A percentile compares a stretch with the other conserved stretches of the same genome.
Conservation (phyloP, 176 grass and related monocot genomes). For the Hsuehochloa calcarea region DNA sequence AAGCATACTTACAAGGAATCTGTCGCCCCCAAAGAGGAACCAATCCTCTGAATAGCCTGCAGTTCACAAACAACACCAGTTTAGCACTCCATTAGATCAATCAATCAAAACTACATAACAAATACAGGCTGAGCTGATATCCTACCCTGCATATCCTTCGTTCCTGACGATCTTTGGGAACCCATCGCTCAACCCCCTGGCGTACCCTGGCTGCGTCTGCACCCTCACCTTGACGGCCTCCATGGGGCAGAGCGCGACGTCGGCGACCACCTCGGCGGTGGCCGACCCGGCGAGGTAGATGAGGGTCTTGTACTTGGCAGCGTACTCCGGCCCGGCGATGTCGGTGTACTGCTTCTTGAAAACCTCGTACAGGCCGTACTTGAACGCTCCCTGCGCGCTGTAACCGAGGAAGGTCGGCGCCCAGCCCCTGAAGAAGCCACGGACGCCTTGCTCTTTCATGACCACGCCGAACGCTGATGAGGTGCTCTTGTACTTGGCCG, state of each 20-base stretch:
- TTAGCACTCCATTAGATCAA: neutral
- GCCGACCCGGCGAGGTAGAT: slow-evolving; percentile 84
- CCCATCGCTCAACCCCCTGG: slow-evolving; percentile 60
- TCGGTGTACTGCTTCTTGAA: slow-evolving; percentile 87
- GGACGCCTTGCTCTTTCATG: slow-evolving; percentile 63
- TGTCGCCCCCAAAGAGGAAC: slow-evolving; percentile 91
- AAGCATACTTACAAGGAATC: slow-evolving; percentile 62
- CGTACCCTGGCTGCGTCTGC: slow-evolving; percentile 76
- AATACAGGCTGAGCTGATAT: neutral
- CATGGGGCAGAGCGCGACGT: slow-evolving; percentile 82
- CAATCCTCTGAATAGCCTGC: slow-evolving; percentile 70
- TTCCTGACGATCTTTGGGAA: slow-evolving; percentile 71
- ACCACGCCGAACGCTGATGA: slow-evolving; percentile 73
- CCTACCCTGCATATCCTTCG: slow-evolving; percentile 61
- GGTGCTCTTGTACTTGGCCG: slow-evolving; percentile 72
- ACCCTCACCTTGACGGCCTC: slow-evolving; percentile 87
- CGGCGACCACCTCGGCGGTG: slow-evolving; percentile 73
- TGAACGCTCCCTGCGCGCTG: slow-evolving; percentile 83
- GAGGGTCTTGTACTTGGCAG: slow-evolving; percentile 74
- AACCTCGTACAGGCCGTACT: slow-evolving; percentile 83
- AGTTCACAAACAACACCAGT: slow-evolving; percentile 14
- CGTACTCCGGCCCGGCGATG: slow-evolving; percentile 64
- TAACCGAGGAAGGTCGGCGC: slow-evolving; percentile 81
- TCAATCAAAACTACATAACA: neutral
- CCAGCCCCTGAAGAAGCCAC: slow-evolving; percentile 75